Conservation (phyloP, 768 basidiomycete genomes). For the Fomitopsis pulvina region DNA sequence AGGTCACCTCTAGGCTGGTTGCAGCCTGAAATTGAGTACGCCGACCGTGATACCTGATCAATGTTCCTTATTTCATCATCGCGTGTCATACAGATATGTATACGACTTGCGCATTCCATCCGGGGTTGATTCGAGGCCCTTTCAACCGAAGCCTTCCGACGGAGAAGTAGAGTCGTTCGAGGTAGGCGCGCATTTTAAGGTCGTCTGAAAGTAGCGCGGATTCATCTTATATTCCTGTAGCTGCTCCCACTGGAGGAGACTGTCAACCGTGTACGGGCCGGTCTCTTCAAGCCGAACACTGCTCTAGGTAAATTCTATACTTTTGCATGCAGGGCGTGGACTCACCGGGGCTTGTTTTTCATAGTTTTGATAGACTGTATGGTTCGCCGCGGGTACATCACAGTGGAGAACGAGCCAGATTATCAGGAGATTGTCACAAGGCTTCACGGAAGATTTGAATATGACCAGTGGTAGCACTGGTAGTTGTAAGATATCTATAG, state of each 20-base stretch:
- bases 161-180: conserved; percentile 94
- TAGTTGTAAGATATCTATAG: not conserved
- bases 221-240: conserved; percentile 28
- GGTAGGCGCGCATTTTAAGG: conserved; percentile 31
- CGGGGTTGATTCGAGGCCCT: conserved; percentile 36
- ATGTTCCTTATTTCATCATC: not conserved
- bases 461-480: conserved; percentile 29
- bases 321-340: not conserved
- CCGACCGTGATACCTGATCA: conserved; percentile 1
- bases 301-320: conserved; percentile 49
- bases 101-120: conserved; percentile 77
- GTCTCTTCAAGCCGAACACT: conserved; percentile 91
- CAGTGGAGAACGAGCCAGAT: conserved; percentile 81
- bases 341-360: not conserved
- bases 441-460: conserved; percentile 67
- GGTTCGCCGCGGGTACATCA: conserved; percentile 79
- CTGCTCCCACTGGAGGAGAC: conserved; percentile 61
- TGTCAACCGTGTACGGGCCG: conserved; percentile 53
- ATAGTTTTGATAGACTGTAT: conserved; percentile 91
- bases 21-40: conserved; percentile 82
- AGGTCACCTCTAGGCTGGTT: conserved; percentile 70
- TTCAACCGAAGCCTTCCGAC: conserved; percentile 71
- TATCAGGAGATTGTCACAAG: conserved; percentile 72
- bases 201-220: not conserved
- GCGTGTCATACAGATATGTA: conserved; percentile 48